Conservation (phyloP, 73 alveolate genomes). For the Blepharisma stoltei region DNA sequence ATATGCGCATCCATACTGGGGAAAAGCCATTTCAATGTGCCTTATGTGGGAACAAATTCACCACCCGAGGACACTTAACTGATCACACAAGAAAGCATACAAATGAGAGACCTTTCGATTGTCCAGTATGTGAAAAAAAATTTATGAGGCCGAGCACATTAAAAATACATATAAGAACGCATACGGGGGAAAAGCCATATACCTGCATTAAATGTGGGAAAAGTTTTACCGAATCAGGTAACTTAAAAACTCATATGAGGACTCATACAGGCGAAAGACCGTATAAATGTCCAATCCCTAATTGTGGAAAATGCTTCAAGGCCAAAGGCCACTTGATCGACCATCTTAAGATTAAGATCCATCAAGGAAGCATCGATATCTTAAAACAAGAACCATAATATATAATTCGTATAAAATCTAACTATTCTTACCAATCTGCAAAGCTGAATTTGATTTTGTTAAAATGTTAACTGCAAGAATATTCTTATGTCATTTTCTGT, state of each 20-base stretch:
- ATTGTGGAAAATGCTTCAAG: slow-evolving; percentile 43
- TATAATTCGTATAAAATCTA: too few relatives aligned
- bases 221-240: slow-evolving; percentile 59
- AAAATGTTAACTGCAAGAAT: too few relatives aligned
- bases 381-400: too few relatives aligned
- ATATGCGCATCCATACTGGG: slow-evolving; percentile 41
- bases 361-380: too few relatives aligned
- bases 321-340: slow-evolving; percentile 47
- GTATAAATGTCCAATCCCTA: slow-evolving; percentile 37
- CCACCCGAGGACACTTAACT: too few relatives aligned
- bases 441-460: too few relatives aligned
- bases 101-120: slow-evolving; percentile 33
- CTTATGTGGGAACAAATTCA: too few relatives aligned
- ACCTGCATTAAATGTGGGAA: slow-evolving; percentile 41
- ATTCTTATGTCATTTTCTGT: too few relatives aligned
- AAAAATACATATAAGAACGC: slow-evolving; percentile 38
- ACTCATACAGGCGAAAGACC: slow-evolving; percentile 78
- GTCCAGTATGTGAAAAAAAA: slow-evolving; percentile 19
- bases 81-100: slow-evolving; percentile 11
- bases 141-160: slow-evolving; percentile 44
- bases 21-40: too few relatives aligned
- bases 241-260: slow-evolving; percentile 72
- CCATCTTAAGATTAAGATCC: not conserved
- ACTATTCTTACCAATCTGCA: too few relatives aligned
- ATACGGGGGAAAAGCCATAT: slow-evolving; percentile 56